Percentiles rank a stretch among this genome's conserved stretches.
Conservation (phyloP, 371 early-diverging fungal species). For the Mucor piriformis region DNA sequence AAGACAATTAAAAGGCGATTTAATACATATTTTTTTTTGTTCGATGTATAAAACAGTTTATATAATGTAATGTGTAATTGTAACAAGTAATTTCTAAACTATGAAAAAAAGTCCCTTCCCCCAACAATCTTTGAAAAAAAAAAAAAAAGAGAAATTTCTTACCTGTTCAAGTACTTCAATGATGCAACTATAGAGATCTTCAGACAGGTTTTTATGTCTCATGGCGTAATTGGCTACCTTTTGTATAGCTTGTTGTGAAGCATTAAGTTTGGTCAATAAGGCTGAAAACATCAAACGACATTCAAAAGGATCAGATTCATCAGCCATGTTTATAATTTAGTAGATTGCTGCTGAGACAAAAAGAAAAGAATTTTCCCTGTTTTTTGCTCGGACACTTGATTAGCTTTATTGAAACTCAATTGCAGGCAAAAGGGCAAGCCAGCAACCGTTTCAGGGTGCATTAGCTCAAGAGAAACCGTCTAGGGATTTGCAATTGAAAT, state of each 20-base stretch:
- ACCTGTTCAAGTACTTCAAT: constrained; percentile 74
- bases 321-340: constrained; percentile 22
- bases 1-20: constrained; percentile 16
- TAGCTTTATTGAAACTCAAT: too few relatives aligned
- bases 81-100: too few relatives aligned
- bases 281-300: constrained; percentile 67
- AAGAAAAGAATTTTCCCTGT: too few relatives aligned
- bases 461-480: too few relatives aligned
- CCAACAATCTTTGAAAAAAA: not conserved
- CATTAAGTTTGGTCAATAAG: constrained; percentile 72
- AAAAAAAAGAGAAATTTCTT: constrained; percentile 24
- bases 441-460: too few relatives aligned
- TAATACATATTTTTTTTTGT: too few relatives aligned
- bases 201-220: constrained; percentile 63
- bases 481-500: too few relatives aligned
- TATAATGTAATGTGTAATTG: not conserved
- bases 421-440: too few relatives aligned
- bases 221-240: constrained; percentile 73
- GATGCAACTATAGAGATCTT: constrained; percentile 78
- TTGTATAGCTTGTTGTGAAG: constrained; percentile 75
- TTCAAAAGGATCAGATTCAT: constrained; percentile 78
- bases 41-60: not conserved
- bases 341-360: too few relatives aligned
- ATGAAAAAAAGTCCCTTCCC: not conserved
- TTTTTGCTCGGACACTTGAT: too few relatives aligned